Evolutionary conservation across 495 filamentous ascomycete species (phyloP), one percentile per base, ranked within the genome.

Genomic region (Hypomontagnella monticulosa): DNA sequence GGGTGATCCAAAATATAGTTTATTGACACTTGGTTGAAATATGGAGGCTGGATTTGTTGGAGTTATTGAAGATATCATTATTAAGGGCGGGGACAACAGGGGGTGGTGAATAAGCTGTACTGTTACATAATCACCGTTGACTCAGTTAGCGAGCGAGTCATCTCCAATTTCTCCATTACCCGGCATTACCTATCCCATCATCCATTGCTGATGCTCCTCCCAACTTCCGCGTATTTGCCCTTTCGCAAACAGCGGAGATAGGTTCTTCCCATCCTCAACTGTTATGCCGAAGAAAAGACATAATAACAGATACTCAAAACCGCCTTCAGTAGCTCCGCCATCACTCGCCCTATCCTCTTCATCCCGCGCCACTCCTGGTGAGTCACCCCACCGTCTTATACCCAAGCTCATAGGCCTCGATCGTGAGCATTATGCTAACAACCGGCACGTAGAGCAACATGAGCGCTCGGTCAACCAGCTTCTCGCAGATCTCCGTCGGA

Each of bases 231-330:
- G 38, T 48, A 49, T 36, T 42, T 27, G 38, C 32, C 42, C 57
- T 57, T 65, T 65, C 60, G 60, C 66, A 63, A 58, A 23, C 54
- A 63, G 52, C 54, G 40, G 42, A 61, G 59, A 67, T 62, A 56
- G 33, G 34, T 34, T 27, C 34, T 3, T 32, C 16, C 40, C 15
- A 48, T 41, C 50, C 33, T 58, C 61, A 43, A 66, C 54, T 69
- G 70, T 64, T 66, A 86, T 86, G 83, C 82, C 83, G 71, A 86
- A 85, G 77, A 85, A 84, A 78, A 75, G 81, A 76, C 74, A 78
- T 46, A 72, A 78, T 19, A 56, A 63, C 47, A 71, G 64, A 65
- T 84, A 79, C 54, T 81, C 81, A 42, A 85, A 85, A 49, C 83
- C 82, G 40, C 81, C 75, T 57, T 81, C 80, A 41, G 81, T 82